Evolutionary conservation across 352 stramenopile genomes (phyloP).

Genomic region (Pythium chondricola): DNA sequence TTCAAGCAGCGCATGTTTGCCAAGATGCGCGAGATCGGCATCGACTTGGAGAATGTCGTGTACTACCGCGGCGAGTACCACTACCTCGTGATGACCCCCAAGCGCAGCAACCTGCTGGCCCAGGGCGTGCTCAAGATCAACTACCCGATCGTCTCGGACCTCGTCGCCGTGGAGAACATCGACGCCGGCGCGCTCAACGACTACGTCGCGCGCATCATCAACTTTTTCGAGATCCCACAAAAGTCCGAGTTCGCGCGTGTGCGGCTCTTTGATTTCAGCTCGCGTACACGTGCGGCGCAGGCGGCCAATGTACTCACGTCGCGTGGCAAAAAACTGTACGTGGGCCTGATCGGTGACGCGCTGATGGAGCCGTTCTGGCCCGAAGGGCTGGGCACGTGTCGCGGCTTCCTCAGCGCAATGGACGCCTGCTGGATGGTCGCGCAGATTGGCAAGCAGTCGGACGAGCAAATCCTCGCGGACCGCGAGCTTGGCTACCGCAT

Average conservation of each 20-base stretch:
- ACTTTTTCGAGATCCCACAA: slow-evolving; percentile 68
- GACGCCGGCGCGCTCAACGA: slow-evolving; percentile 46
- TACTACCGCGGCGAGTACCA: slow-evolving; percentile 85
- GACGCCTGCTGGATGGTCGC: slow-evolving; percentile 75
- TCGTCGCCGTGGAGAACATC: slow-evolving; percentile 66
- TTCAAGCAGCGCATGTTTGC: slow-evolving; percentile 84
- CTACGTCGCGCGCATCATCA: slow-evolving; percentile 62
- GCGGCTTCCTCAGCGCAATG: slow-evolving; percentile 73
- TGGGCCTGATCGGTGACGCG: slow-evolving; percentile 70
- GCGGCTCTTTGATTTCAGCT: slow-evolving; percentile 81
- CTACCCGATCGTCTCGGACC: slow-evolving; percentile 49
- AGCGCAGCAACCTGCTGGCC: slow-evolving; percentile 68
- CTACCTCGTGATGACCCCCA: slow-evolving; percentile 83
- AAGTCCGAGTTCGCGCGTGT: slow-evolving; percentile 61
- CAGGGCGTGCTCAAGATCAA: slow-evolving; percentile 67
- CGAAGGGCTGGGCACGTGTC: slow-evolving; percentile 74
- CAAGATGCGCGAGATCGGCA: slow-evolving; percentile 60
- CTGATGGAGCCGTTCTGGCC: slow-evolving; percentile 86
- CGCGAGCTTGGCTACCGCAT: slow-evolving; percentile 74
- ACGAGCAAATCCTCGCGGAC: slow-evolving; percentile 67
- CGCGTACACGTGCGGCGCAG: slow-evolving; percentile 67
- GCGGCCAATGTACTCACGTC: slow-evolving; percentile 59
- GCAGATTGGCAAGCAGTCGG: slow-evolving; percentile 59
- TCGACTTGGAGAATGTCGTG: slow-evolving; percentile 82
- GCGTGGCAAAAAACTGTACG: slow-evolving; percentile 71